These are phyloP conservation scores for Russula vinacea DNA, from an alignment of 768 basidiomycete genomes.

Conservation along the genomic window DNA sequence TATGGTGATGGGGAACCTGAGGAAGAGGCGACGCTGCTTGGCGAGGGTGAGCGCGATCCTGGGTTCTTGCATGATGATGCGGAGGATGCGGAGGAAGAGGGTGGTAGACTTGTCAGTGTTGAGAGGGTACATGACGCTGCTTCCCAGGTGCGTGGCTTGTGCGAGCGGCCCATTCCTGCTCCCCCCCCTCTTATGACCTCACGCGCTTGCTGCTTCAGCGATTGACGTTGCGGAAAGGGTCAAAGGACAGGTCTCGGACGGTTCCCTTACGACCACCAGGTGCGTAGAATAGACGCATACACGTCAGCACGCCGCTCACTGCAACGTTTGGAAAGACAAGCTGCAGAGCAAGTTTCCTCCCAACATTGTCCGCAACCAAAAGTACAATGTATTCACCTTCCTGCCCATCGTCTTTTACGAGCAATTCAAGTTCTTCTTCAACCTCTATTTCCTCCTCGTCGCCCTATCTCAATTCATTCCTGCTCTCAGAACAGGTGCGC, in stretches of 20 bases:
- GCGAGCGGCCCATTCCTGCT: not conserved
- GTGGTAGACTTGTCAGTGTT: conserved; percentile 30
- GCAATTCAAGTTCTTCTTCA: conserved; percentile 99
- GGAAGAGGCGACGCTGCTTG: conserved; percentile 26
- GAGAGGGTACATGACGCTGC: conserved; percentile 25
- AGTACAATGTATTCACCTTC: conserved; percentile 97
- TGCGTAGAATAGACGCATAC: conserved; percentile 31
- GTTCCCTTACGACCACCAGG: conserved; percentile 76
- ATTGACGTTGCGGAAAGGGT: conserved; percentile 32
- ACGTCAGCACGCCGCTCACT: not conserved
- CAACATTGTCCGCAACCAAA: conserved; percentile 95
- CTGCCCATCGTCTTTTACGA: conserved; percentile 96
- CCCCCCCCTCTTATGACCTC: not conserved
- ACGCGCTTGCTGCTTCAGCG: conserved; percentile 33
- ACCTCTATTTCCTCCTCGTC: conserved; percentile 95
- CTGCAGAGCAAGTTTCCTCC: conserved; percentile 69
- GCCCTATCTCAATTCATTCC: conserved; percentile 96
- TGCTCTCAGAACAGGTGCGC: conserved; percentile 88
- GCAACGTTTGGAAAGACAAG: conserved; percentile 50
- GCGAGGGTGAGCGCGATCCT: conserved; percentile 36
- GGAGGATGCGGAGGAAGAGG: conserved; percentile 33
- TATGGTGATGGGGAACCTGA: conserved; percentile 24
- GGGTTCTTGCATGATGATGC: conserved; percentile 42
- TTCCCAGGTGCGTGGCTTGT: conserved; percentile 33
- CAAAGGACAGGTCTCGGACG: conserved; percentile 70